Evolutionary conservation across 495 filamentous ascomycete genomes (phyloP), one percentile per base, ranked within the genome.

Genomic region (Friedmanniomyces endolithicus): DNA sequence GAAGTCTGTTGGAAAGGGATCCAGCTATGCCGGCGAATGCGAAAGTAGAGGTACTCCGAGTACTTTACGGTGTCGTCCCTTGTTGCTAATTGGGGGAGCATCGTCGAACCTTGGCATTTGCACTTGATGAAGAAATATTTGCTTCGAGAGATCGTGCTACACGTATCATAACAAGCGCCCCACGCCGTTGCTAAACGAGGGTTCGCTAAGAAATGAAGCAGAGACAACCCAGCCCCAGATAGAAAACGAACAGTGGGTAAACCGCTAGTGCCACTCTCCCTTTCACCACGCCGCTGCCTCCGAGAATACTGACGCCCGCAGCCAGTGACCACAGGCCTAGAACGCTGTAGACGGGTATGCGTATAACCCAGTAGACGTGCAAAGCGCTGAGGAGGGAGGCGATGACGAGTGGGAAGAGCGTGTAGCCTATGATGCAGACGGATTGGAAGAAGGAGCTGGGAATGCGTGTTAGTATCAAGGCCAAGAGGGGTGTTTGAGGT

Each of bases 371-470:
- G 27, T 79, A 83, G 6, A 96, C 75, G 47, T 77, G 73, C 9
- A 98, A 56, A 0, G 88, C 90, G 52, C 88, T 94, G 55, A 98
- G 78, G 37, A 97, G 69, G 12, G 92, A 80, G 7, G 94, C 94
- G 63, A 98, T 85, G 63, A 96, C 94, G 35, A 98, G 77, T n/a
- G 92, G 92, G 73, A 98, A 98, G 51, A 98, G 82, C 1, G 92
- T 98, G 70, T 98, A 98, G 34, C 92, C 92, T 67, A 98, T 98
- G 63, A 98, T 94, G 68, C 87, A 95, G 58, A 98, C 78, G 45
- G 87, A 90, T 70, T 97, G 92, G 73, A 94, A 90, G 70, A 98
- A 98, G 24, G 92, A 95, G 58, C 92, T 97, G 60, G 29, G 16
- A 31, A 34, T 50, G 20, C 8, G 31, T 43, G 49, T 52, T 20